Evolutionary conservation across 495 filamentous ascomycete species (phyloP).

Genomic region (Opeltia flavorubescens): DNA sequence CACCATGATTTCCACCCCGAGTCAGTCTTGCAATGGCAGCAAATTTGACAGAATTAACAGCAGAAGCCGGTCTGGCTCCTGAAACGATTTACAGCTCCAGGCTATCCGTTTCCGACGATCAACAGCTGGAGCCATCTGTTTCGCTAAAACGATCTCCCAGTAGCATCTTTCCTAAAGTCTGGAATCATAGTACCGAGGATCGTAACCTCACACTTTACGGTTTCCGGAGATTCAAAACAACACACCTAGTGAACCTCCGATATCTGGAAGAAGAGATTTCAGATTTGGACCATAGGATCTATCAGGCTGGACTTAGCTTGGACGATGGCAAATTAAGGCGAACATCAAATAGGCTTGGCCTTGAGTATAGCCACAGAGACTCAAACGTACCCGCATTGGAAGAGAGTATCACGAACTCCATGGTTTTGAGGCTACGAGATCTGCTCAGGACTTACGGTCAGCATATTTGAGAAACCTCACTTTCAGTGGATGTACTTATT

Average conservation of each 20-base stretch:
- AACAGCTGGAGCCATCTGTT: too few relatives aligned
- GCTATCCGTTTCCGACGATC: too few relatives aligned
- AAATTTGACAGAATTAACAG: too few relatives aligned
- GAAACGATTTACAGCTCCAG: too few relatives aligned
- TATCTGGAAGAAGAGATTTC: slow-evolving; percentile 19
- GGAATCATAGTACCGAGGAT: slow-evolving; percentile 7
- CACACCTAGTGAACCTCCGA: slow-evolving; percentile 20
- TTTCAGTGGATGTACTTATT: neutral
- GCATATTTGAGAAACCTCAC: neutral
- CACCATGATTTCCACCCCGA: too few relatives aligned
- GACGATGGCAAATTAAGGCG: neutral
- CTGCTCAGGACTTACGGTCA: slow-evolving; percentile 14
- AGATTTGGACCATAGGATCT: slow-evolving; percentile 17
- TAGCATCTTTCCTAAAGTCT: slow-evolving; percentile 4
- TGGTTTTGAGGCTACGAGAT: slow-evolving; percentile 10
- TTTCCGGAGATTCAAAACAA: slow-evolving; percentile 20
- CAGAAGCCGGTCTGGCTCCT: too few relatives aligned
- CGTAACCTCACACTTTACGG: slow-evolving; percentile 18
- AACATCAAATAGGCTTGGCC: slow-evolving; percentile 8
- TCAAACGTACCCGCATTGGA: neutral
- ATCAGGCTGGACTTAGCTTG: slow-evolving; percentile 18
- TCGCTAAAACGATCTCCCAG: too few relatives aligned
- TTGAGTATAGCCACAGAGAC: slow-evolving; percentile 12
- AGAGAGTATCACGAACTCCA: slow-evolving; percentile 5
- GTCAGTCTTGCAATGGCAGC: too few relatives aligned